Percentiles rank a stretch among this genome's conserved stretches.
phyloP scores from a whole-genome alignment of 345 rosid genomes.

The Pugionium cornutum region DNA sequence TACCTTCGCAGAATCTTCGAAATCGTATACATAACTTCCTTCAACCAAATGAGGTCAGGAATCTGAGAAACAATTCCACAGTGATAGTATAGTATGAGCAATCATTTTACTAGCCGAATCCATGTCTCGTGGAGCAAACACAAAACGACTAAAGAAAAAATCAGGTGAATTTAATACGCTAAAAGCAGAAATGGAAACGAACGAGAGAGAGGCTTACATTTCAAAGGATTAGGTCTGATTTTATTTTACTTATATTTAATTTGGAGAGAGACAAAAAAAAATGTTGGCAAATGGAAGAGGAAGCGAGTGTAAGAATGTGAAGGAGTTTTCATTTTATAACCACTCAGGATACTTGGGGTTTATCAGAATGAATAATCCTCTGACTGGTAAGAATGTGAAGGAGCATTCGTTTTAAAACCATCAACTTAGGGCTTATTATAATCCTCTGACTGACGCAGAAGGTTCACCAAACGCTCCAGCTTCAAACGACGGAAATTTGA shows the following conservation, averaged over 20 bases:
- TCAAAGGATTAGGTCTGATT: not conserved
- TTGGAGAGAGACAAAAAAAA: too few relatives aligned
- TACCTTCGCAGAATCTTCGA: slow-evolving; percentile 39
- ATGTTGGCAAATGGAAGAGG: not conserved
- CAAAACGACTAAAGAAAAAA: not conserved
- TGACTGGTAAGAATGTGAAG: too few relatives aligned
- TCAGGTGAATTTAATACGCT: not conserved
- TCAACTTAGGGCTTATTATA: too few relatives aligned
- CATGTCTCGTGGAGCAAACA: slow-evolving; percentile 1
- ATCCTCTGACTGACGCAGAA: too few relatives aligned
- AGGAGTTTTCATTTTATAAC: not conserved
- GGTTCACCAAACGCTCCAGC: too few relatives aligned
- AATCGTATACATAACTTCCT: slow-evolving; percentile 32
- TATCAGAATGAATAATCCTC: too few relatives aligned
- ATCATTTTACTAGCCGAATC: not conserved
- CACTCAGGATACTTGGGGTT: too few relatives aligned
- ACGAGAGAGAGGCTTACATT: slow-evolving; percentile 5
- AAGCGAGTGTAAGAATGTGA: slow-evolving; percentile 1
- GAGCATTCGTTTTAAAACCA: too few relatives aligned
- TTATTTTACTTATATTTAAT: too few relatives aligned
- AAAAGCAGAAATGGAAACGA: not conserved
- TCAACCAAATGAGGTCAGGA: not conserved
- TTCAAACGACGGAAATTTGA: too few relatives aligned
- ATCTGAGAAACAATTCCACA: slow-evolving; percentile 23
- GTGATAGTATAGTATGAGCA: not conserved